Evolutionary conservation across 495 filamentous ascomycete species (phyloP).

Genomic region (Poronia punctata): DNA sequence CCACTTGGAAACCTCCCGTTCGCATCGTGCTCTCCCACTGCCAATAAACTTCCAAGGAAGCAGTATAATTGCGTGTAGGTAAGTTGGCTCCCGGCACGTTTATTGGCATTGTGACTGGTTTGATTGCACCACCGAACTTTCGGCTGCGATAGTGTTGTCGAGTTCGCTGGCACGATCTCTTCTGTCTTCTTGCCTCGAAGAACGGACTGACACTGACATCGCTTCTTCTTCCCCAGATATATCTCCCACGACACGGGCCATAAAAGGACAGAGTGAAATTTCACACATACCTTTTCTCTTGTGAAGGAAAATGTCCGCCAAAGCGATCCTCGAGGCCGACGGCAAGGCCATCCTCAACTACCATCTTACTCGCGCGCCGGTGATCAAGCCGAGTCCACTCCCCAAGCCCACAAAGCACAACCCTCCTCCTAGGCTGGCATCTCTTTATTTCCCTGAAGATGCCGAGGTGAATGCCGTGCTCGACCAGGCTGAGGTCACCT

Average conservation of each 20-base stretch:
- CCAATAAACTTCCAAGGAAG: conserved; percentile 13
- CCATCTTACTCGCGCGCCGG: conserved; percentile 95
- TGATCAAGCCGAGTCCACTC: conserved; percentile 96
- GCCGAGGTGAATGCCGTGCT: conserved; percentile 75
- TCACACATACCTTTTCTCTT: conserved; percentile 16
- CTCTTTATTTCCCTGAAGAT: conserved; percentile 88
- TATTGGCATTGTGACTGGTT: not conserved
- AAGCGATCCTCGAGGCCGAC: conserved; percentile 96
- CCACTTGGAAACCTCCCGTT: conserved; percentile 11
- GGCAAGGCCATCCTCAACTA: conserved; percentile 99
- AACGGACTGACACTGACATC: too few relatives aligned
- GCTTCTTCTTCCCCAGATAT: conserved; percentile 2
- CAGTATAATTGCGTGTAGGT: conserved; percentile 21
- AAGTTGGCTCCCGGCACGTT: conserved; percentile 7
- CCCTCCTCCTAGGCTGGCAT: conserved; percentile 80
- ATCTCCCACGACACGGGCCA: not conserved
- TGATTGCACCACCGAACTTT: not conserved
- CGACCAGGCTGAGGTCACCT: conserved; percentile 89
- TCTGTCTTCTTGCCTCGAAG: too few relatives aligned
- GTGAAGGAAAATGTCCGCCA: conserved; percentile 77
- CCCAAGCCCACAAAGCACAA: conserved; percentile 83
- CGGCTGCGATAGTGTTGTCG: not conserved
- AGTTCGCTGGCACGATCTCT: not conserved
- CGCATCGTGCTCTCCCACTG: conserved; percentile 14
- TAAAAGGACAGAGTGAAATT: conserved; percentile 14